Evolutionary conservation across 2,329 filamentous ascomycete genomes (phyloP).

Genomic region (Verruconis gallopava): DNA sequence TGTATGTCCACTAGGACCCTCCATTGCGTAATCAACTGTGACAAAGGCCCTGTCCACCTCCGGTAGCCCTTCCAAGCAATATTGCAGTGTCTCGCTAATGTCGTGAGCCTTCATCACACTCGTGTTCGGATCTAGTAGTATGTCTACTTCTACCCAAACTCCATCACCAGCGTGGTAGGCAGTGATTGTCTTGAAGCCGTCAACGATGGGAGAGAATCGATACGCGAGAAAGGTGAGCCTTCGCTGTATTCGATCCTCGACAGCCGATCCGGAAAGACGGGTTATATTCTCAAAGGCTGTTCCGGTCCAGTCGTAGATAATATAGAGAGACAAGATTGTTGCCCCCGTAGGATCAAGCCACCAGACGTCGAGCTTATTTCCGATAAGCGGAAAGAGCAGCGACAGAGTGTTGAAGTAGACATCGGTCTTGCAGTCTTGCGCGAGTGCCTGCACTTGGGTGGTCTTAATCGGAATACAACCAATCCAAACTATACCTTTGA

Average conservation of each 20-base stretch:
- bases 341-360: constrained; percentile 55
- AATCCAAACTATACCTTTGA: constrained; percentile 49
- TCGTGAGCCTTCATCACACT: constrained; percentile 43
- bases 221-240: constrained; percentile 49
- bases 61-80: constrained; percentile 43
- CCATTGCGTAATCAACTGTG: constrained; percentile 29
- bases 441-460: constrained; percentile 50
- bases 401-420: constrained; percentile 53
- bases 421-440: constrained; percentile 51
- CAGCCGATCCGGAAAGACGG: constrained; percentile 45
- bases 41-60: constrained; percentile 42
- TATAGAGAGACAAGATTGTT: constrained; percentile 48
- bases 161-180: constrained; percentile 51
- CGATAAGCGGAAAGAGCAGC: constrained; percentile 49
- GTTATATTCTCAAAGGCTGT: constrained; percentile 49
- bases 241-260: constrained; percentile 37
- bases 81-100: constrained; percentile 50
- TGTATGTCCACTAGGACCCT: constrained; percentile 8
- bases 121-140: constrained; percentile 42
- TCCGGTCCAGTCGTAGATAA: constrained; percentile 55
- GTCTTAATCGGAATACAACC: constrained; percentile 48
- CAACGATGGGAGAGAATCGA: constrained; percentile 40
- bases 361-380: constrained; percentile 46
- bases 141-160: constrained; percentile 49
- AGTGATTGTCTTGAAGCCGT: constrained; percentile 40